Conservation (phyloP, 345 rosid genomes). For the Brassica nigra region DNA sequence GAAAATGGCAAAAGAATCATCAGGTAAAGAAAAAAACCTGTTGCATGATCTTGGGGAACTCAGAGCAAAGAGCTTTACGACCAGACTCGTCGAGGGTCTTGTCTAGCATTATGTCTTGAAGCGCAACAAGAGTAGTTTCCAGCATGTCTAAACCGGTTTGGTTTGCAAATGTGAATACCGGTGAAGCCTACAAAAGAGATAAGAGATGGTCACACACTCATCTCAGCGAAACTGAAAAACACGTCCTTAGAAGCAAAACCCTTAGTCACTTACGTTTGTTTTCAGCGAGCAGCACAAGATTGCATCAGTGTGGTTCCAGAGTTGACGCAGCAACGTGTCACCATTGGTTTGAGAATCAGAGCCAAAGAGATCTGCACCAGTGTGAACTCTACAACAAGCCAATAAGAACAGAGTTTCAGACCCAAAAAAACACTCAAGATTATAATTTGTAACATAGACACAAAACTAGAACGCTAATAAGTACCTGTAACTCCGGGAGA, state of each 20-base stretch:
- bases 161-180: slow-evolving; percentile 81
- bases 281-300: slow-evolving; percentile 91
- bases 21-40: slow-evolving; percentile 51
- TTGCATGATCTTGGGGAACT: slow-evolving; percentile 90
- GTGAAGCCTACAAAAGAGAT: slow-evolving; percentile 59
- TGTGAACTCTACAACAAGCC: slow-evolving; percentile 54
- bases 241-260: background rate
- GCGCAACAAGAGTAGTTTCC: slow-evolving; percentile 89
- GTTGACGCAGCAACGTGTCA: slow-evolving; percentile 76
- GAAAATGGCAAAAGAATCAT: background rate
- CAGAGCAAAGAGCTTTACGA: slow-evolving; percentile 69
- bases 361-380: slow-evolving; percentile 67
- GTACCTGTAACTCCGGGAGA: slow-evolving; percentile 84
- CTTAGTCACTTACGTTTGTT: slow-evolving; percentile 56
- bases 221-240: no score
- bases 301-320: slow-evolving; percentile 88
- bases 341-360: slow-evolving; percentile 51
- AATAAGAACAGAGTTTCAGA: background rate
- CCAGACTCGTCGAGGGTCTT: slow-evolving; percentile 83
- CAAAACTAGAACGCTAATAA: background rate
- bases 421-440: background rate
- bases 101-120: slow-evolving; percentile 92
- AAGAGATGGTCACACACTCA: no score
- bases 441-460: background rate
- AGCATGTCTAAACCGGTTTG: slow-evolving; percentile 98